phyloP scores from a whole-genome alignment of 345 rosid species.

The Acer negundo region DNA sequence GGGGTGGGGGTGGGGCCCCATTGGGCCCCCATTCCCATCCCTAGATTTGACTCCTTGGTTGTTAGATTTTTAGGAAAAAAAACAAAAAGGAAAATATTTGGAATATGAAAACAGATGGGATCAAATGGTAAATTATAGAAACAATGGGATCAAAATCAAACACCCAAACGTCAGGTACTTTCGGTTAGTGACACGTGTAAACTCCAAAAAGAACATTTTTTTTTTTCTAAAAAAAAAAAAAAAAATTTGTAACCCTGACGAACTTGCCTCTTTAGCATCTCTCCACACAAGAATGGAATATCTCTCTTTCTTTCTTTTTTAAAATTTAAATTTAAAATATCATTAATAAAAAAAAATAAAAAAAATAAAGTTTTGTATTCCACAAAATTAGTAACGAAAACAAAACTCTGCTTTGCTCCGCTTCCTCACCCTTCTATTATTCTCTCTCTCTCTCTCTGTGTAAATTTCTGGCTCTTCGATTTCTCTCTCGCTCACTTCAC shows the following conservation, averaged over 20 bases:
- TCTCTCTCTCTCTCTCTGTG: background rate
- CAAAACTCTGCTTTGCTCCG: background rate
- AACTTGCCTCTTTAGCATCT: background rate
- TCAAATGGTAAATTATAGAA: background rate
- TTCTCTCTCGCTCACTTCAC: background rate
- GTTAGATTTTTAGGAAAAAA: too few relatives aligned
- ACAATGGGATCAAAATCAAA: background rate
- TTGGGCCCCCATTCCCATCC: too few relatives aligned
- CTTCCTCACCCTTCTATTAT: conserved; percentile 5
- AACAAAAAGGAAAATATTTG: background rate
- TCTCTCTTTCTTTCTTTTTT: background rate
- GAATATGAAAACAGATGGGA: background rate
- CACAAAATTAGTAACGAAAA: conserved; percentile 23
- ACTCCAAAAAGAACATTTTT: background rate
- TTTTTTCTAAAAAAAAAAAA: background rate
- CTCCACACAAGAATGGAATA: background rate
- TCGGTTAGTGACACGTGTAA: background rate
- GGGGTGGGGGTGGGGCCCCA: too few relatives aligned
- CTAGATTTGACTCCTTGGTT: too few relatives aligned
- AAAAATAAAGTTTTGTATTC: background rate
- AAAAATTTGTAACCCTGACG: background rate
- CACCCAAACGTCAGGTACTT: background rate
- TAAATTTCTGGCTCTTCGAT: conserved; percentile 1
- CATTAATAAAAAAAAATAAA: background rate
- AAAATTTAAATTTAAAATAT: background rate